Conservation (phyloP, 495 filamentous ascomycete genomes). For the Trichoderma reesei region DNA sequence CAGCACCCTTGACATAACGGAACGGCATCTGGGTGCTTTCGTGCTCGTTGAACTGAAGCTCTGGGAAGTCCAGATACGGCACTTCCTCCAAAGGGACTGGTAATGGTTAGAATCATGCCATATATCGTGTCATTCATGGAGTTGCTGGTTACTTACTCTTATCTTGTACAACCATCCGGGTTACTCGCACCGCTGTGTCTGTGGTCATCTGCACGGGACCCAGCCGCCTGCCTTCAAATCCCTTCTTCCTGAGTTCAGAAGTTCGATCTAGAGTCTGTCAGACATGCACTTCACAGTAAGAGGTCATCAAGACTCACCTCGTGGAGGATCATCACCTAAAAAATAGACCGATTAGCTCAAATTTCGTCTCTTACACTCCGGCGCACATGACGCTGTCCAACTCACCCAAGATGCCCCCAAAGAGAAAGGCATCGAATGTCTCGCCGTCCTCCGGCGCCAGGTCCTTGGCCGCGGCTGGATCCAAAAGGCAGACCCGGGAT, state of each 20-base stretch:
- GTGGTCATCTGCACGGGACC: conserved; percentile 98
- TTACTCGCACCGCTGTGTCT: conserved; percentile 91
- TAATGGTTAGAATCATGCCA: background rate
- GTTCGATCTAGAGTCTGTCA: conserved; percentile 61
- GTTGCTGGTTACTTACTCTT: conserved; percentile 46
- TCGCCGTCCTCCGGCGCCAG: conserved; percentile 74
- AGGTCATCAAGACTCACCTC: conserved; percentile 50
- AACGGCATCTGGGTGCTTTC: conserved; percentile 97
- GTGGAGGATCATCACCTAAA: conserved; percentile 84
- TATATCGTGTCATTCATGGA: no score
- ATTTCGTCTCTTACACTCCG: background rate
- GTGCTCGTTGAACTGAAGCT: conserved; percentile 78
- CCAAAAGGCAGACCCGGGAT: conserved; percentile 72
- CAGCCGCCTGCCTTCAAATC: conserved; percentile 77
- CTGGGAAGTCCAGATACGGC: conserved; percentile 74
- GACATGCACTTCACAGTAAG: background rate
- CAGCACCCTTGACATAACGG: conserved; percentile 70
- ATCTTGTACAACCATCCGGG: conserved; percentile 75
- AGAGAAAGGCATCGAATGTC: conserved; percentile 81
- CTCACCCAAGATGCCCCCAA: conserved; percentile 90
- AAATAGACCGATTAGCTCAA: conserved; percentile 6
- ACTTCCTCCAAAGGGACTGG: conserved; percentile 69
- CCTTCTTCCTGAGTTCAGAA: conserved; percentile 83
- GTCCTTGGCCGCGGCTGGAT: conserved; percentile 72
- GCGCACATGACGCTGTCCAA: conserved; percentile 8